Evolutionary conservation across 1,139 yeast species (phyloP), one percentile per base, ranked within the genome.

Genomic region (Hyphopichia fennica): DNA sequence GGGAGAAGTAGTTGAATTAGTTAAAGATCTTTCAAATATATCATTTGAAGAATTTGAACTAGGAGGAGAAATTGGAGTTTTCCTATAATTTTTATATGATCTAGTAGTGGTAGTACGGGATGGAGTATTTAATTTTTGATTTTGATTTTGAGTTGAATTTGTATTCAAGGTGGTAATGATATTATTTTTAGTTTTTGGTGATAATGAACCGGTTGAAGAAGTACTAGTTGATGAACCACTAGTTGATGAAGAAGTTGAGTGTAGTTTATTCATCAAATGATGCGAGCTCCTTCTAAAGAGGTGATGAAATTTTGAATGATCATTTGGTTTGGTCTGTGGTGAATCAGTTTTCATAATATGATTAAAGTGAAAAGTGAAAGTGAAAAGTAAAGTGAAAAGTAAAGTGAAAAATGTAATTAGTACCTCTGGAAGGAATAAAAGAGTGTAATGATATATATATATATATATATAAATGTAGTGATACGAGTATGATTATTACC

Each of bases 261-360:
- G 38, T 3, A 35, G 15, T 13, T 35, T 35, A 16, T 35, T 15
- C 23, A 35, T 25, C 15, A 35, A 14, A 18, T 27, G 22, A 25
- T 35, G 38, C 16, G 38, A 20, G 18, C 35, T 18, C 20, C 35
- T 17, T 19, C 22, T 38, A 19, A 38, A 25, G n/a, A 33, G 16
- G 16, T 38, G 28, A 27, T 32, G 32, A 8, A 25, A 33, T 20
- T 28, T 34, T n/a, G 40, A 32, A 14, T 32, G 35, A 17, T 38
- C 36, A 18, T 14, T 14, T 7, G 6, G 8, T 9, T 22, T 22
- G 8, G 9, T 22, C 23, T 22, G 6, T 6, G 23, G 6, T 22
- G 23, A 22, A 22, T 22, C 23, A 22, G 23, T n/a, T n/a, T n/a
- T n/a, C n/a, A n/a, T n/a, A n/a, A n/a, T n/a, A n/a, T n/a, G n/a